Evolutionary conservation across 768 basidiomycete genomes (phyloP), one percentile per base, ranked within the genome.

Genomic region (Boletus reticuloceps): DNA sequence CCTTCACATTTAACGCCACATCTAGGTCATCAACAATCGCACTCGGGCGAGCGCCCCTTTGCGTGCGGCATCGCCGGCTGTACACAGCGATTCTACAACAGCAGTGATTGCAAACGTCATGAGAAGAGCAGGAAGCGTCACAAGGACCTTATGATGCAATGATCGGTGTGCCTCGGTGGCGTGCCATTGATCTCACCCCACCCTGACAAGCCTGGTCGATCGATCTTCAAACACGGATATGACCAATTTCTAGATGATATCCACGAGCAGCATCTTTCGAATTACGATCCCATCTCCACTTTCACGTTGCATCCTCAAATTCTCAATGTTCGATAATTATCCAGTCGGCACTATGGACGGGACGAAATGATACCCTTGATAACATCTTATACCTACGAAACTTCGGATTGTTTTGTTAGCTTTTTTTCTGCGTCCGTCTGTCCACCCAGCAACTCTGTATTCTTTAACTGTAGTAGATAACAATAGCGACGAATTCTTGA

Each of bases 81-180:
- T 51, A 6, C 1, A 0, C 69, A 71, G 38, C 59, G 58, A 16
- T 71, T 71, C 46, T 71, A 44, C 55, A 71, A 71, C 51, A 69
- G 56, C 40, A 72, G 69, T 12, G 69, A 71, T 19, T 72, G 69
- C 53, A 71, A 67, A 41, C 69, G 69, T 44, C 69, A 71, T 11
- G 69, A 71, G 55, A 71, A 57, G 52, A 72, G 71, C 62, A 59
- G 5, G 59, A 72, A 70, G 42, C 69, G 69, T 56, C 69, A 70
- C 27, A 67, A 64, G 46, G 59, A 60, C 20, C 40, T 64, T 16
- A 5, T 31, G 50, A 53, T 19, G 31, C 39, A 40, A 38, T 59
- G 62, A 67, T 61, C 54, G 50, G 42, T 49, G 32, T 37, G 37
- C 53, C 49, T n/a, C 55, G 32, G 38, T 22, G 43, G 38, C 59